Percentiles rank a stretch among this genome's conserved stretches.
Evolutionary conservation across 2,329 filamentous ascomycete genomes (phyloP).

Genomic region (Trichoderma gracile): DNA sequence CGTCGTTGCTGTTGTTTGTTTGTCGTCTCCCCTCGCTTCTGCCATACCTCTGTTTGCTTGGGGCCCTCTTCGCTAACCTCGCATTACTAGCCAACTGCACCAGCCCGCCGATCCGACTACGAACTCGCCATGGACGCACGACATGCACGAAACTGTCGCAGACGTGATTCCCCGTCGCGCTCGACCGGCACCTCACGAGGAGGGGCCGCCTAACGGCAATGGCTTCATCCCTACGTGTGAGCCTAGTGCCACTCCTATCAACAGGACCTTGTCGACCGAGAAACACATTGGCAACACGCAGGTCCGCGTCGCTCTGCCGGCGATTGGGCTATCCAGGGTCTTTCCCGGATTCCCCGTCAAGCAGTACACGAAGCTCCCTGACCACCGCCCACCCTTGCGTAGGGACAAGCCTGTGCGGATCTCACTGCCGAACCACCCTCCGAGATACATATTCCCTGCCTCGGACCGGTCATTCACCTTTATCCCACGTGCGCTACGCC

Average conservation of each 20-base stretch:
- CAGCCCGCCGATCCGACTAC: conserved; percentile 61
- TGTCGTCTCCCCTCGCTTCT: conserved; percentile 3
- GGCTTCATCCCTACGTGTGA: conserved; percentile 58
- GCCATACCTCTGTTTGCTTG: background rate
- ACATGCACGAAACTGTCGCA: conserved; percentile 79
- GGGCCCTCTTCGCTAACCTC: conserved; percentile 32
- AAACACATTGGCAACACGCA: conserved; percentile 81
- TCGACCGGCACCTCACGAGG: conserved; percentile 46
- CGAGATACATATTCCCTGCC: conserved; percentile 89
- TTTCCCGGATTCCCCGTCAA: conserved; percentile 79
- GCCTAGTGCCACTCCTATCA: conserved; percentile 65
- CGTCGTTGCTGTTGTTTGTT: background rate
- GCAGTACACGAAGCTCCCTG: conserved; percentile 89
- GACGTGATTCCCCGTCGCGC: conserved; percentile 47
- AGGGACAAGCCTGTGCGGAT: conserved; percentile 96
- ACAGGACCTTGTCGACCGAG: conserved; percentile 78
- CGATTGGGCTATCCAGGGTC: conserved; percentile 68
- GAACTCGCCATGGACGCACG: conserved; percentile 84
- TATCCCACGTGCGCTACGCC: conserved; percentile 88
- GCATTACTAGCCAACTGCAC: conserved; percentile 41
- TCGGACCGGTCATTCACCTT: conserved; percentile 94
- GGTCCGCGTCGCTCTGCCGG: conserved; percentile 76
- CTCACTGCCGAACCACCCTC: conserved; percentile 75
- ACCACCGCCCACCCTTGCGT: conserved; percentile 89
- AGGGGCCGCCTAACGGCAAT: conserved; percentile 57